Percentiles rank a stretch among this genome's conserved stretches.
phyloP scores from a whole-genome alignment of 768 basidiomycete genomes.

The Russula compacta region DNA sequence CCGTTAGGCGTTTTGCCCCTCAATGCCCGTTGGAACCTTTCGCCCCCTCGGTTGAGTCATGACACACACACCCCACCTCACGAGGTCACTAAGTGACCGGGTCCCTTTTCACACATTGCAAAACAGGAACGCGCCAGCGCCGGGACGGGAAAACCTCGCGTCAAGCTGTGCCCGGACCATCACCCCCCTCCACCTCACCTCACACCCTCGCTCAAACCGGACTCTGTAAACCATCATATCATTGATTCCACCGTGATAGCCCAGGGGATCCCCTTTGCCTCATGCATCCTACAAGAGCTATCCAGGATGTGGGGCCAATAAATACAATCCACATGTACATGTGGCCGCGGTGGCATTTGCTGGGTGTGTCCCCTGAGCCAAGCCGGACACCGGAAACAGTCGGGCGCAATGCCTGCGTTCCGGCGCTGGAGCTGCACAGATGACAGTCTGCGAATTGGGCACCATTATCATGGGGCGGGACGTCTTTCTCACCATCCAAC shows the following conservation, averaged over 20 bases:
- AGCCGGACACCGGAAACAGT: constrained; percentile 1
- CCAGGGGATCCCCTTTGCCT: neutral
- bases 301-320: neutral
- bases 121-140: constrained; percentile 13
- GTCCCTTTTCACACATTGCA: neutral
- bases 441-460: neutral
- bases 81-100: neutral
- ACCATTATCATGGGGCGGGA: neutral
- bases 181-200: neutral
- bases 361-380: neutral
- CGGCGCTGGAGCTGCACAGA: constrained; percentile 1
- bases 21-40: too few relatives aligned
- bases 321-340: neutral
- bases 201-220: too few relatives aligned
- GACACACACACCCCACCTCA: neutral
- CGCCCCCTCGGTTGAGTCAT: constrained; percentile 5
- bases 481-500: constrained; percentile 6
- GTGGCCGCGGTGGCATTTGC: neutral
- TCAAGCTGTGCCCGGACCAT: neutral
- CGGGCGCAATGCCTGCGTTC: neutral
- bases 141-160: neutral
- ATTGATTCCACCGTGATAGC: neutral
- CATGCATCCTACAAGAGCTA: neutral
- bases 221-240: neutral
- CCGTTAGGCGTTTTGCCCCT: neutral